Conservation (phyloP, 2,329 filamentous ascomycete species). For the Helminthosporium solani region DNA sequence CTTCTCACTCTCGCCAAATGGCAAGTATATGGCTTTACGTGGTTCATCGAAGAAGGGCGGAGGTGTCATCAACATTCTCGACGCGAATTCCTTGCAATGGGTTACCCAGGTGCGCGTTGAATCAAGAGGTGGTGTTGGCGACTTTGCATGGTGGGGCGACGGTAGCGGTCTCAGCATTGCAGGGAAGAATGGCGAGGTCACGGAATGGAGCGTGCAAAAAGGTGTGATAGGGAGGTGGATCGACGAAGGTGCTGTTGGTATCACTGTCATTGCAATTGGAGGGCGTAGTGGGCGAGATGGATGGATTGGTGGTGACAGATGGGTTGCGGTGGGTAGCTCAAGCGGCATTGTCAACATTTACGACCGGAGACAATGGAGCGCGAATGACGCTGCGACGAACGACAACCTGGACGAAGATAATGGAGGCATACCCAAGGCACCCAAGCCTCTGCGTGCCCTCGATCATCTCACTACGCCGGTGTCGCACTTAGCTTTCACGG, state of each 20-base stretch:
- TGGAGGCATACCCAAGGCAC: constrained; percentile 61
- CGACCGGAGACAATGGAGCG: constrained; percentile 68
- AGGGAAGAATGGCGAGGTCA: constrained; percentile 84
- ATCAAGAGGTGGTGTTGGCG: constrained; percentile 77
- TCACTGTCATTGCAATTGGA: constrained; percentile 78
- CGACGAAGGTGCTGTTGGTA: constrained; percentile 86
- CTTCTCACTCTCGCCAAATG: constrained; percentile 85
- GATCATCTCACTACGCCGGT: constrained; percentile 87
- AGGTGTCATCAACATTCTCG: constrained; percentile 82
- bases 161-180: constrained; percentile 79
- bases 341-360: constrained; percentile 93
- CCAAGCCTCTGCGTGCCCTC: constrained; percentile 70
- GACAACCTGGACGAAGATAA: constrained; percentile 29
- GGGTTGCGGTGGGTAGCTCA: constrained; percentile 83
- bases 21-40: constrained; percentile 79
- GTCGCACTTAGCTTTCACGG: constrained; percentile 76
- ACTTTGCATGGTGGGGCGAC: constrained; percentile 90
- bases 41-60: constrained; percentile 81
- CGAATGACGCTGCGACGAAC: constrained; percentile 20
- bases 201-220: constrained; percentile 76
- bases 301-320: constrained; percentile 74
- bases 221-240: constrained; percentile 80
- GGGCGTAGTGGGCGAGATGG: constrained; percentile 62
- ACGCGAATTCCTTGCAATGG: constrained; percentile 82
- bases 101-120: constrained; percentile 78